These are phyloP conservation scores for Stemphylium lycopersici DNA, from an alignment of 2,329 filamentous ascomycete genomes.

Conservation along the genomic window DNA sequence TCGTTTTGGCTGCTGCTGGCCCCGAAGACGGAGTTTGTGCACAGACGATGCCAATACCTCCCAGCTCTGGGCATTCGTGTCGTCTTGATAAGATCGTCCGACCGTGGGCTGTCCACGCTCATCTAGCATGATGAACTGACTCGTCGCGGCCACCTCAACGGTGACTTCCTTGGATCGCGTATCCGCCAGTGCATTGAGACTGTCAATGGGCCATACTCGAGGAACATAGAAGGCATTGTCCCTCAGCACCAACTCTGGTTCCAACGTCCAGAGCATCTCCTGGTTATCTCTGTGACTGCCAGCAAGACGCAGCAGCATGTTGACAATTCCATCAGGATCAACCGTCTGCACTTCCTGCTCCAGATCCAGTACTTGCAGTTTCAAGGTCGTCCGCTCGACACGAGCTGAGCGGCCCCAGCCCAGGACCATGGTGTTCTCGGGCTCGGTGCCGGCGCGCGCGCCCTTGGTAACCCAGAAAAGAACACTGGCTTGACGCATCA, in stretches of 20 bases:
- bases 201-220: slow-evolving; percentile 5
- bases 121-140: no score
- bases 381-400: slow-evolving; percentile 4
- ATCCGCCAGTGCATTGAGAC: not conserved
- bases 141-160: not conserved
- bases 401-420: slow-evolving; percentile 10
- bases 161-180: not conserved
- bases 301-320: slow-evolving; percentile 7
- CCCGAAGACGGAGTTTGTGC: no score
- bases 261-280: slow-evolving; percentile 8
- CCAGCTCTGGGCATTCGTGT: no score
- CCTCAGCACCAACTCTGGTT: slow-evolving; percentile 4
- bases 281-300: not conserved
- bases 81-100: no score
- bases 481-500: not conserved
- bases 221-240: slow-evolving; percentile 11
- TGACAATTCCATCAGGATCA: slow-evolving; percentile 1
- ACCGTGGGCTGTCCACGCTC: no score
- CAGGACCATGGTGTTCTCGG: not conserved
- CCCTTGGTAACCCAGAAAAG: not conserved
- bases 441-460: not conserved
- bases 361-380: slow-evolving; percentile 13
- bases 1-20: no score
- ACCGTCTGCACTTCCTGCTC: not conserved
- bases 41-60: no score